Evolutionary conservation across 192 early-diverging fungal genomes (phyloP), one percentile per base, ranked within the genome.

Genomic region (Linnemannia schmuckeri): DNA sequence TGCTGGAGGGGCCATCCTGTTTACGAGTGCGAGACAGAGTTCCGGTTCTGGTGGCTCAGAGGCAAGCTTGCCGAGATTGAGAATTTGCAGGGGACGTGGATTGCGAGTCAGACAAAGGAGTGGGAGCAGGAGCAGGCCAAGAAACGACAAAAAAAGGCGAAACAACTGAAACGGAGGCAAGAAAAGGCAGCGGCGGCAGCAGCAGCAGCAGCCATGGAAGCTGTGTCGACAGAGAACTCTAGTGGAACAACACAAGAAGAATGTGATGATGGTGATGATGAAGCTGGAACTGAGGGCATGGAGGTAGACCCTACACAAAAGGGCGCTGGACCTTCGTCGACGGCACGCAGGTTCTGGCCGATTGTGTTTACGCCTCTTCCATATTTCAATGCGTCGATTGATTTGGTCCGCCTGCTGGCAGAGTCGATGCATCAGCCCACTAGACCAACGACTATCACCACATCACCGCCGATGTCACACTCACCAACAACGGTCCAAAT

Each of bases 1-100:
- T 93, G 92, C 47, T 93, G 92, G 92, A 90, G 90, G 57, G 91
- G 91, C 0, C 92, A 93, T 47, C 82, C 92, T n/a, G 90, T 92
- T 3, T 92, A 92, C 57, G 92, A 93, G 57, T 93, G 92, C 57
- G 92, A 93, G 78, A 93, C 92, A 1, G 91, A 92, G 46, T 93
- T 93, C 72, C 81, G 92, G 82, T 91, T 91, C 89, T 91, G 91
- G 77, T 92, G 80, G 90, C 82, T 82, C 30, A 81, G 88, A 33
- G 79, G 90, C 44, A 88, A 91, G 46, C 75, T 88, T 5, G 83
- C 74, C 37, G 92, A 93, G 70, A 79, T 93, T 73, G 92, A 93
- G 68, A 73, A 55, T 17, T 18, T 87, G 1, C 85, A 87, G 72
- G 41, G 30, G 7, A 87, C 81, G 17, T 87, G 85, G 85, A 75